These are phyloP conservation scores for Chamaenerion angustifolium DNA, from an alignment of 345 rosid species.

Conservation along the genomic window DNA sequence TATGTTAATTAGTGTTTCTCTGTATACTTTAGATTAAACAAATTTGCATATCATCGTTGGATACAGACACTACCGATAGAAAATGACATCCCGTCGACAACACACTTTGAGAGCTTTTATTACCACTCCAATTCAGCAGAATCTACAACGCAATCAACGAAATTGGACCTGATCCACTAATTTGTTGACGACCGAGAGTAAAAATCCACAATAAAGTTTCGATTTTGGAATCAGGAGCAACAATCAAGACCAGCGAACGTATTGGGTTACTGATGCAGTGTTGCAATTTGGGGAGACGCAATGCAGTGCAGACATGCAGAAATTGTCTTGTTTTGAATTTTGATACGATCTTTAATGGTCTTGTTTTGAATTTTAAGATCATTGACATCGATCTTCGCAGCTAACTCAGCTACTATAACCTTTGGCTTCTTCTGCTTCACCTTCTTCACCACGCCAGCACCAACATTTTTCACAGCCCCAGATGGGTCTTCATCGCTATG, in stretches of 20 bases:
- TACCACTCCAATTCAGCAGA: conserved; percentile 5
- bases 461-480: too few species aligned
- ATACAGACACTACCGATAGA: conserved; percentile 90
- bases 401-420: too few species aligned
- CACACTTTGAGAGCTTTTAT: conserved; percentile 17
- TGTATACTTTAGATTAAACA: conserved; percentile 30
- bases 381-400: too few species aligned
- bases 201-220: background rate
- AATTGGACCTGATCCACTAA: conserved; percentile 13
- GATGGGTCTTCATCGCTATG: too few species aligned
- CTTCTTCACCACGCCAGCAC: too few species aligned
- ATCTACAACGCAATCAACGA: conserved; percentile 3
- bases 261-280: background rate
- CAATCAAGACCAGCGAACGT: conserved; percentile 1
- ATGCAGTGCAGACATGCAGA: background rate
- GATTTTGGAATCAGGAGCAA: background rate
- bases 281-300: background rate
- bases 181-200: conserved; percentile 10
- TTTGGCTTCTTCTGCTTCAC: too few species aligned
- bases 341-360: background rate
- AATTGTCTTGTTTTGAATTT: background rate
- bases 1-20: background rate
- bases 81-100: conserved; percentile 79
- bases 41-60: conserved; percentile 38
- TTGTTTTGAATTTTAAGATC: too few species aligned